Evolutionary conservation across 371 early-diverging fungal genomes (phyloP), one percentile per base, ranked within the genome.

Genomic region (Nematocida sp.): DNA sequence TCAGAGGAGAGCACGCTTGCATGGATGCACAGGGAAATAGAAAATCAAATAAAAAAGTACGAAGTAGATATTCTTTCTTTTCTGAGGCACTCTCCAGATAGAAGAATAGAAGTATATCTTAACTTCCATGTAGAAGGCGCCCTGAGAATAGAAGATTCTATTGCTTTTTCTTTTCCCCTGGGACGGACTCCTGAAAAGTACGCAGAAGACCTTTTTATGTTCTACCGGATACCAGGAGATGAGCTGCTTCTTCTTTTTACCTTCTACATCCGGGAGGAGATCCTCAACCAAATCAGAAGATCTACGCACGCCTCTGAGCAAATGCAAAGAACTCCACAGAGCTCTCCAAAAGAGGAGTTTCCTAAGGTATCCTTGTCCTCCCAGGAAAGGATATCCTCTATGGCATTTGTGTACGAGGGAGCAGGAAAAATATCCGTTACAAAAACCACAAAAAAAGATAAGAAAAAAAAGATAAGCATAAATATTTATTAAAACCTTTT

Each of bases 241-340:
- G 75, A 71, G 36, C 26, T 71, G 1, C 63, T 50, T 2, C 9
- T 18, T 0, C 32, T 61, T 2, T 71, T 71, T 39, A 28, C 48
- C 16, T 71, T 71, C 51, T 71, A 71, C 48, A 20, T 71, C 23
- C 2, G 63, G 26, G 75, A 71, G 48, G 45, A 48, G 32, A 71
- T 71, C 13, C 32, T 60, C 18, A 25, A 4, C 13, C 33, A n/a
- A 16, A 59, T 71, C 4, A 36, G 28, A 39, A 48, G 25, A 23
- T n/a, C 23, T 11, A 9, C 50, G 13, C 42, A 25, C 4, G 16
- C 11, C n/a, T 7, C 11, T 16, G 45, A 38, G 18, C n/a, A 7
- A 2, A 16, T 13, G 39, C 23, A 40, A 35, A 40, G 9, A 40
- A 40, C 42, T 9, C 42, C 42, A 40, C 5, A n/a, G 7, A 51